Percentiles rank a stretch among this genome's conserved stretches.
phyloP scores from a whole-genome alignment of 2,329 filamentous ascomycete genomes.

The Botrytis cinerea region DNA sequence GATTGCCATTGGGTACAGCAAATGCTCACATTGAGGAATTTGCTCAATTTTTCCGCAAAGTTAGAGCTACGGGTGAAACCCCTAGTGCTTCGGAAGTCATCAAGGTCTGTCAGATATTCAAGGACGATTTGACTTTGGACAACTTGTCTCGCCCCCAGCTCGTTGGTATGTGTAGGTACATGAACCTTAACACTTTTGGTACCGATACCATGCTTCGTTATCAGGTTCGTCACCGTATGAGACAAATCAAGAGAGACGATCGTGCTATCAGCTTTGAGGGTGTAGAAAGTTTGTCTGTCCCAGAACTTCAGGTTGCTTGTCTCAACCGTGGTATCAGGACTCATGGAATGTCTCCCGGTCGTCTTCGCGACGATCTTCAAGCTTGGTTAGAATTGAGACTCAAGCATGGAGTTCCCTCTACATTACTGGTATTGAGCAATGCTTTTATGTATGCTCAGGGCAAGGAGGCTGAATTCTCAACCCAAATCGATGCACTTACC shows the following conservation, averaged over 20 bases:
- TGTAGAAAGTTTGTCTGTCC: slow-evolving; percentile 87
- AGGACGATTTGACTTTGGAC: slow-evolving; percentile 94
- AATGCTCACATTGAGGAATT: slow-evolving; percentile 94
- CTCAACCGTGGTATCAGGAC: slow-evolving; percentile 90
- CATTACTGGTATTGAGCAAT: slow-evolving; percentile 91
- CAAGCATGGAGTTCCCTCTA: slow-evolving; percentile 93
- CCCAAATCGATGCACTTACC: slow-evolving; percentile 89
- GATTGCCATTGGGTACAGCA: slow-evolving; percentile 78
- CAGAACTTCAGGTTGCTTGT: slow-evolving; percentile 89
- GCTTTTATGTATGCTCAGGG: slow-evolving; percentile 94
- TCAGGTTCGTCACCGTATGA: slow-evolving; percentile 95
- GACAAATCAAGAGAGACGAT: slow-evolving; percentile 98
- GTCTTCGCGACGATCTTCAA: slow-evolving; percentile 84
- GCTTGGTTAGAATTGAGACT: slow-evolving; percentile 94
- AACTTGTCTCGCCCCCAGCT: slow-evolving; percentile 94
- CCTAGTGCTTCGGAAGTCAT: slow-evolving; percentile 91
- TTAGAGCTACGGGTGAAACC: slow-evolving; percentile 85
- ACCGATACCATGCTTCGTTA: slow-evolving; percentile 98
- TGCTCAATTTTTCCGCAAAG: slow-evolving; percentile 94
- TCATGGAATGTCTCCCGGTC: slow-evolving; percentile 84
- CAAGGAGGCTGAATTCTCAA: slow-evolving; percentile 79
- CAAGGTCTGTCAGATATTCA: slow-evolving; percentile 99
- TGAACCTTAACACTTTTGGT: slow-evolving; percentile 96
- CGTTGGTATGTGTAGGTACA: slow-evolving; percentile 96
- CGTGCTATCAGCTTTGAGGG: slow-evolving; percentile 92